phyloP scores from a whole-genome alignment of 441 rosid species.

The Omphalea diandra region DNA sequence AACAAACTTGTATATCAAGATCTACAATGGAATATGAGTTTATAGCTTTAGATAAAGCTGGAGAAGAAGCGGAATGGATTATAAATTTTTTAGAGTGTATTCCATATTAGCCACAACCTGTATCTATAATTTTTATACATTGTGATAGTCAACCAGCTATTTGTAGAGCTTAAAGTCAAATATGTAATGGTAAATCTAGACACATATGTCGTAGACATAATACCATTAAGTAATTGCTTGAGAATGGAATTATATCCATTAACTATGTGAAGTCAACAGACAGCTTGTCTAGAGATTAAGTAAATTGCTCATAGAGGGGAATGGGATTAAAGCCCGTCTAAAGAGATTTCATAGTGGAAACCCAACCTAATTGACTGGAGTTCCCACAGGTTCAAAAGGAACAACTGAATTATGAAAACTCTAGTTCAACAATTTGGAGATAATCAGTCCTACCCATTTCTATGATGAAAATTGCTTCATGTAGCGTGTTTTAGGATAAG shows the following conservation, averaged over 20 bases:
- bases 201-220: no score
- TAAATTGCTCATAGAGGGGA: not conserved
- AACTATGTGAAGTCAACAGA: not conserved
- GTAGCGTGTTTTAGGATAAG: not conserved
- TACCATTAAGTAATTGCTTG: no score
- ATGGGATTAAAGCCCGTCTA: not conserved
- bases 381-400: not conserved
- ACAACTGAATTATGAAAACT: not conserved
- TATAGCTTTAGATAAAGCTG: not conserved
- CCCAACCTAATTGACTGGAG: no score
- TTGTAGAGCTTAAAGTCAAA: not conserved
- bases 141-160: not conserved
- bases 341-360: no score
- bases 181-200: no score
- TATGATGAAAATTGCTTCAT: not conserved
- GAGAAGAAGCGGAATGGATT: not conserved
- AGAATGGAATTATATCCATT: no score
- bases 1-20: not conserved
- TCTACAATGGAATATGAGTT: not conserved
- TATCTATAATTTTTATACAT: not conserved
- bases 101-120: no score
- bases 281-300: not conserved
- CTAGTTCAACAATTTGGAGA: not conserved
- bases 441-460: no score
- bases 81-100: not conserved